Conservation (phyloP, 2,329 filamentous ascomycete species). For the Pezicula carpinea region DNA sequence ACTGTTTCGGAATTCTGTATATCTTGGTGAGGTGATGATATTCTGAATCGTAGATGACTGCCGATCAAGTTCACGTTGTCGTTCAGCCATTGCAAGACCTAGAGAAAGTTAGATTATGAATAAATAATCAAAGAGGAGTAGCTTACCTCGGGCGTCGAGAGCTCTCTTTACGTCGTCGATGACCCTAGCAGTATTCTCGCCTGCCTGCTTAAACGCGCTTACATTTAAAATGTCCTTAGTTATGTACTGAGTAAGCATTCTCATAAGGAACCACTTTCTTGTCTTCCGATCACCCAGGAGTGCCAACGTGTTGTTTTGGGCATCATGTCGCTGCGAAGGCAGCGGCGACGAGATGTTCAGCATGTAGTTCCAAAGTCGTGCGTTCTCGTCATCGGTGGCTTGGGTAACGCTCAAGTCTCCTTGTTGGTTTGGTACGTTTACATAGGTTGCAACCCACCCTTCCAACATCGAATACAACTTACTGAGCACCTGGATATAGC, state of each 20-base stretch:
- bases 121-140: slow-evolving; percentile 2
- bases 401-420: too few relatives aligned
- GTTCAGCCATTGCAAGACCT: slow-evolving; percentile 17
- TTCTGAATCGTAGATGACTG: slow-evolving; percentile 32
- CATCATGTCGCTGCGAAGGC: slow-evolving; percentile 23
- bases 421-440: slow-evolving; percentile 16
- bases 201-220: slow-evolving; percentile 31
- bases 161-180: slow-evolving; percentile 18
- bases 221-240: slow-evolving; percentile 30
- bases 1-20: slow-evolving; percentile 18
- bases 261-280: slow-evolving; percentile 33
- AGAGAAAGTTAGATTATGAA: background rate
- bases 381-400: too few relatives aligned
- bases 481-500: slow-evolving; percentile 12
- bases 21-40: slow-evolving; percentile 33
- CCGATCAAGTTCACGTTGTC: slow-evolving; percentile 33
- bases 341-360: slow-evolving; percentile 24
- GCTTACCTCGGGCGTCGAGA: slow-evolving; percentile 24
- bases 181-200: slow-evolving; percentile 16
- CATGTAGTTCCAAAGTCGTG: slow-evolving; percentile 37
- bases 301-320: slow-evolving; percentile 28
- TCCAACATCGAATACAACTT: slow-evolving; percentile 18
- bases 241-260: slow-evolving; percentile 34
- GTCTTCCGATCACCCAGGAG: slow-evolving; percentile 29
- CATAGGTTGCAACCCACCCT: slow-evolving; percentile 26